A percentile compares a stretch with the other conserved stretches of the same genome.
phyloP scores from a whole-genome alignment of 768 basidiomycete genomes.

The Termitomyces sp. region DNA sequence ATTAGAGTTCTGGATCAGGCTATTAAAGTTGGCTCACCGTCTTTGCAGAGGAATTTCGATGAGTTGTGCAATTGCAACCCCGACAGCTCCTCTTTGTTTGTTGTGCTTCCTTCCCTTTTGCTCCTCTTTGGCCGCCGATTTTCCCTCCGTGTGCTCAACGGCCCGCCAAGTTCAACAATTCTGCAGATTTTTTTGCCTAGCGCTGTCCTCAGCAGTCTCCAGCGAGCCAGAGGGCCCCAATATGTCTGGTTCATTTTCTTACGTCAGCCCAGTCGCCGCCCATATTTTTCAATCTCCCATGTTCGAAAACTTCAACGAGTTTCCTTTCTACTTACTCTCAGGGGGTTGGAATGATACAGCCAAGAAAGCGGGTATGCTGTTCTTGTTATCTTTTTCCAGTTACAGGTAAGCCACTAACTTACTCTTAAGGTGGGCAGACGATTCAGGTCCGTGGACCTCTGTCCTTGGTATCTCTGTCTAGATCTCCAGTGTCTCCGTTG shows the following conservation, averaged over 20 bases:
- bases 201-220: not conserved
- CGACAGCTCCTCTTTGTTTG: conserved; percentile 33
- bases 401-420: not conserved
- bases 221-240: not conserved
- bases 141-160: not conserved
- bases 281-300: conserved; percentile 16
- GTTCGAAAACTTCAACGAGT: not conserved
- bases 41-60: conserved; percentile 55
- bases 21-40: conserved; percentile 71
- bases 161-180: not conserved
- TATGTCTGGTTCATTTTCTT: conserved; percentile 6
- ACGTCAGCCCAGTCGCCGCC: conserved; percentile 21
- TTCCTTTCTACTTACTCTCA: not conserved
- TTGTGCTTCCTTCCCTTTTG: conserved; percentile 18
- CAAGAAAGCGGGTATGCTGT: not conserved
- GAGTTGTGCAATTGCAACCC: conserved; percentile 35
- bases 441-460: not conserved
- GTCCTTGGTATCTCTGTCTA: not conserved
- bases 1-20: conserved; percentile 58
- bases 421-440: not conserved
- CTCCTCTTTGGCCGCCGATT: conserved; percentile 1
- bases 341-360: not conserved
- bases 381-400: not conserved
- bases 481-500: not conserved
- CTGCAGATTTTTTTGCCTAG: not conserved